Conservation (phyloP, 2,329 filamentous ascomycete species). For the Cladophialophora chaetospira region DNA sequence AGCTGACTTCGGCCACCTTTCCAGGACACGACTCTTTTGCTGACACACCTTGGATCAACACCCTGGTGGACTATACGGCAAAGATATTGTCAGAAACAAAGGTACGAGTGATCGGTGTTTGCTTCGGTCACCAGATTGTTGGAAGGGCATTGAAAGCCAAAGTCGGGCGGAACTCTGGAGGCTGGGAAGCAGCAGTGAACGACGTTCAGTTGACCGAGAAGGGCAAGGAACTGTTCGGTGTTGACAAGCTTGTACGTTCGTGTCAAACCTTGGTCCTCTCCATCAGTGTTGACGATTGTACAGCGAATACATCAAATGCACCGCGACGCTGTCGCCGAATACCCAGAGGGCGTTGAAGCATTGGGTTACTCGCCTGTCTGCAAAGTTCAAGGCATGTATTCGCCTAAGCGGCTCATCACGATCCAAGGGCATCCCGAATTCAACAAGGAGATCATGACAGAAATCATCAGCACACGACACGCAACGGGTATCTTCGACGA, state of each 20-base stretch:
- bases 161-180: slow-evolving; percentile 66
- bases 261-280: not conserved
- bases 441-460: slow-evolving; percentile 67
- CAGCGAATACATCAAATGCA: slow-evolving; percentile 79
- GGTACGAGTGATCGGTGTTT: slow-evolving; percentile 75
- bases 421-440: slow-evolving; percentile 90
- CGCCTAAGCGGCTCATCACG: slow-evolving; percentile 66
- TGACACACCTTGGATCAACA: slow-evolving; percentile 72
- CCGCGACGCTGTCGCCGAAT: slow-evolving; percentile 69
- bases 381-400: slow-evolving; percentile 77
- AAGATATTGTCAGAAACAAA: slow-evolving; percentile 62
- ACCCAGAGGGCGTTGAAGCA: slow-evolving; percentile 62
- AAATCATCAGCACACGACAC: slow-evolving; percentile 67
- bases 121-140: slow-evolving; percentile 86
- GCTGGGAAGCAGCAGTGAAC: slow-evolving; percentile 81
- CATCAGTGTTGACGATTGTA: not conserved
- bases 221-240: slow-evolving; percentile 71
- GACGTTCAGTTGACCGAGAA: slow-evolving; percentile 67
- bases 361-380: slow-evolving; percentile 69
- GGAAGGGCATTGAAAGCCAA: slow-evolving; percentile 69
- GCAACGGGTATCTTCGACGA: slow-evolving; percentile 69
- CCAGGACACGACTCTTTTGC: slow-evolving; percentile 72
- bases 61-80: slow-evolving; percentile 68
- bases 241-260: slow-evolving; percentile 60
- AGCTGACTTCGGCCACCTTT: not conserved